Evolutionary conservation across 306 rosid species (phyloP).

Genomic region (Malus sieversii): DNA sequence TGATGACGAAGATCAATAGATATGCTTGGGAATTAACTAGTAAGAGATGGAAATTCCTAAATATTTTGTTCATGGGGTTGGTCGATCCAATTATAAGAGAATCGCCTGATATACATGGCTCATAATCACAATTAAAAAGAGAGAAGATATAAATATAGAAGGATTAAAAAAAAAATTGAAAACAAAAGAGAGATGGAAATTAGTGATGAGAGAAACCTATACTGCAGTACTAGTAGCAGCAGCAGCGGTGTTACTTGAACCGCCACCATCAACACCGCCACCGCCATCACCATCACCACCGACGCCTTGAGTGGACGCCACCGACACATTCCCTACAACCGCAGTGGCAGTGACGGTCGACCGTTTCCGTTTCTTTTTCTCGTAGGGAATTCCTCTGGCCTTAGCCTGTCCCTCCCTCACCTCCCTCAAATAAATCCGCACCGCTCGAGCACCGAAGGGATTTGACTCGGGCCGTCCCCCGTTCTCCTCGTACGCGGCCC

Average conservation of each 20-base stretch:
- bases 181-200: conserved; percentile 13
- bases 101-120: conserved; percentile 32
- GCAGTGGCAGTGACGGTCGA: conserved; percentile 8
- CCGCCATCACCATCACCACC: background rate
- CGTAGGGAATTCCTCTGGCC: conserved; percentile 90
- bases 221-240: conserved; percentile 35
- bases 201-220: conserved; percentile 32
- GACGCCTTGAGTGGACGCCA: conserved; percentile 1
- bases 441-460: conserved; percentile 78
- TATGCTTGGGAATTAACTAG: background rate
- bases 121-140: conserved; percentile 52
- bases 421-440: conserved; percentile 76
- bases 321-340: conserved; percentile 19
- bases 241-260: conserved; percentile 27
- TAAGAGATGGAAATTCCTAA: background rate
- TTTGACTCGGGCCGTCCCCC: conserved; percentile 85
- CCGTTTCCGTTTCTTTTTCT: conserved; percentile 83
- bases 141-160: conserved; percentile 8
- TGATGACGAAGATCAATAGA: background rate
- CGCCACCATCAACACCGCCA: conserved; percentile 3
- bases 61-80: conserved; percentile 9
- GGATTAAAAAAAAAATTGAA: background rate
- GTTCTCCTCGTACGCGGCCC: conserved; percentile 95
- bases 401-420: conserved; percentile 84
- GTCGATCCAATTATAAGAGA: conserved; percentile 26